A percentile compares a stretch with the other conserved stretches of the same genome.
These are phyloP conservation scores for Madurella mycetomatis DNA, from an alignment of 2,329 filamentous ascomycete genomes.

Conservation along the genomic window DNA sequence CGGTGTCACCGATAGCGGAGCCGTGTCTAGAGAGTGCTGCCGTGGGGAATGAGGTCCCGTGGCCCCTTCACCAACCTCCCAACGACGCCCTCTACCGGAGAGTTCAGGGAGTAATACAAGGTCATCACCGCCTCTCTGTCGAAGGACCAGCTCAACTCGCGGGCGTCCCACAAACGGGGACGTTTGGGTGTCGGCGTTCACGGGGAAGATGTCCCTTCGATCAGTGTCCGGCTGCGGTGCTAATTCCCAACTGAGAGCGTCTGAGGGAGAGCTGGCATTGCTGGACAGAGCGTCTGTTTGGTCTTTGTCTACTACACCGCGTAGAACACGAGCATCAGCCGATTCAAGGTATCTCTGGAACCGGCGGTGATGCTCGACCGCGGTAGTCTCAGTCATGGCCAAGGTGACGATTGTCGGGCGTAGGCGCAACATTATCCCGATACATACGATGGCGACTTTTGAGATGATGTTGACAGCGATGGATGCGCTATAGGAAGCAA, in stretches of 20 bases:
- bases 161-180: background rate
- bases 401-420: slow-evolving; percentile 37
- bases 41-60: background rate
- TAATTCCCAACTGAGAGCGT: background rate
- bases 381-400: slow-evolving; percentile 39
- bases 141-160: background rate
- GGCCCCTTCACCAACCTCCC: background rate
- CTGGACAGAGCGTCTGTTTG: background rate
- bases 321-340: slow-evolving; percentile 17
- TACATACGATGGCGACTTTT: background rate
- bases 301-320: no score
- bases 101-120: background rate
- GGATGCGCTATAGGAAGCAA: background rate
- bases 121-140: slow-evolving; percentile 1
- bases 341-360: slow-evolving; percentile 30
- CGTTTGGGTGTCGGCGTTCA: background rate
- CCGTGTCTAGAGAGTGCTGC: background rate
- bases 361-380: slow-evolving; percentile 32
- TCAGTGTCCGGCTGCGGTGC: background rate
- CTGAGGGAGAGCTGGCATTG: background rate
- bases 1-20: slow-evolving; percentile 3
- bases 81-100: background rate
- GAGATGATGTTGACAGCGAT: background rate
- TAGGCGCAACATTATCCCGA: slow-evolving; percentile 38
- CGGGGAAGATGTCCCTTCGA: background rate